These are phyloP conservation scores for Xylaria sp. DNA, from an alignment of 2,329 filamentous ascomycete genomes.

Conservation along the genomic window DNA sequence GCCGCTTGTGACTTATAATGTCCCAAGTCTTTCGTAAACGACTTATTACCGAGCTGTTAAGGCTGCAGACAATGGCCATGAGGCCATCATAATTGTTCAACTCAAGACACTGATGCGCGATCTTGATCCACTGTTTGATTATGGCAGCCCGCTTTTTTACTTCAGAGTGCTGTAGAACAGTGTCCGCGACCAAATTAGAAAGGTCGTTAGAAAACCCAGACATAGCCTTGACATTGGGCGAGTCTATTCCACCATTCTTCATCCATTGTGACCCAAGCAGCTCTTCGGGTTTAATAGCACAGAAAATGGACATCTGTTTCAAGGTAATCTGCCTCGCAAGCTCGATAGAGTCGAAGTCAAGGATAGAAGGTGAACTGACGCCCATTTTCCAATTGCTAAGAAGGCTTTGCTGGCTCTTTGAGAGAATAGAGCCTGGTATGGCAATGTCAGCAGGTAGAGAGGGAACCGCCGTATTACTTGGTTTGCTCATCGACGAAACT, in stretches of 20 bases:
- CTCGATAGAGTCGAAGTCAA: slow-evolving; percentile 92
- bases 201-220: slow-evolving; percentile 90
- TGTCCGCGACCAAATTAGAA: slow-evolving; percentile 90
- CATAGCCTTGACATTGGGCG: slow-evolving; percentile 93
- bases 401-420: slow-evolving; percentile 75
- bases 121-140: slow-evolving; percentile 99
- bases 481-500: slow-evolving; percentile 87
- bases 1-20: slow-evolving; percentile 80
- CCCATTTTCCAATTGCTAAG: slow-evolving; percentile 78
- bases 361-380: slow-evolving; percentile 71
- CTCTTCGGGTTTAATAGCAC: slow-evolving; percentile 89
- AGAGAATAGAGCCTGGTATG: slow-evolving; percentile 71
- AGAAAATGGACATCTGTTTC: slow-evolving; percentile 90
- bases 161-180: slow-evolving; percentile 86
- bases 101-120: slow-evolving; percentile 83
- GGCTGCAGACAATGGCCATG: slow-evolving; percentile 94
- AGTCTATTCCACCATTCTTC: slow-evolving; percentile 79
- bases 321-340: slow-evolving; percentile 90
- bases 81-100: slow-evolving; percentile 95
- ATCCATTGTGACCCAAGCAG: slow-evolving; percentile 92
- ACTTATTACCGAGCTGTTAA: slow-evolving; percentile 90
- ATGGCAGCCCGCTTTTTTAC: slow-evolving; percentile 87
- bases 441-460: slow-evolving; percentile 75
- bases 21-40: slow-evolving; percentile 94
- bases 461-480: slow-evolving; percentile 74